Conservation (phyloP, 129 eudicot species). For the Dittrichia graveolens region DNA sequence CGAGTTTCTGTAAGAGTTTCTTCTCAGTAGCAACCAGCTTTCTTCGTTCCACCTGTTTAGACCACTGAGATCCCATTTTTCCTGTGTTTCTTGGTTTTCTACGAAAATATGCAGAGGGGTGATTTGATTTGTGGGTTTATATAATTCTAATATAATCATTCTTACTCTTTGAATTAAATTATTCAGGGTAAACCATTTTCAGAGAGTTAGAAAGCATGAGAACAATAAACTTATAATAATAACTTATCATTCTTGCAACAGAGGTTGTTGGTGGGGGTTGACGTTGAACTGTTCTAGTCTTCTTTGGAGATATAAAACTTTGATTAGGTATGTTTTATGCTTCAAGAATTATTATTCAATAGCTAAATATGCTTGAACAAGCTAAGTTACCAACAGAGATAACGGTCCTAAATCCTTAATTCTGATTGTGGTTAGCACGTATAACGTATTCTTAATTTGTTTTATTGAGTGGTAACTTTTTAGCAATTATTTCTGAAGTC, state of each 20-base stretch:
- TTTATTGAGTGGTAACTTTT: too few relatives aligned
- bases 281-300: not conserved
- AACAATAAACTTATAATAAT: not conserved
- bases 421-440: too few relatives aligned
- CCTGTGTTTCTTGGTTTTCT: too few relatives aligned
- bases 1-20: slow-evolving; percentile 52
- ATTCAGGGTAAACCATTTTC: not conserved
- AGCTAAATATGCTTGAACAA: not conserved
- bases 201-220: not conserved
- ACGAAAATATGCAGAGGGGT: too few relatives aligned
- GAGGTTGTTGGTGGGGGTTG: not conserved
- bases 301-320: not conserved
- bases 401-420: not conserved
- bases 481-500: too few relatives aligned
- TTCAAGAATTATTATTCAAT: not conserved
- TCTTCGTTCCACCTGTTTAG: slow-evolving; percentile 65
- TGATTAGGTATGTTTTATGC: not conserved
- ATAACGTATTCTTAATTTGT: too few relatives aligned
- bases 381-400: not conserved
- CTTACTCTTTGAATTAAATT: not conserved
- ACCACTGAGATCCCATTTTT: slow-evolving; percentile 72
- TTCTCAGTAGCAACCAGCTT: slow-evolving; percentile 55
- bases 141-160: not conserved
- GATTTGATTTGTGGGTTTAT: too few relatives aligned
- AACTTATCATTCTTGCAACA: not conserved